These are phyloP conservation scores for Leccinum incarnatum DNA, from an alignment of 768 basidiomycete species.

Conservation along the genomic window DNA sequence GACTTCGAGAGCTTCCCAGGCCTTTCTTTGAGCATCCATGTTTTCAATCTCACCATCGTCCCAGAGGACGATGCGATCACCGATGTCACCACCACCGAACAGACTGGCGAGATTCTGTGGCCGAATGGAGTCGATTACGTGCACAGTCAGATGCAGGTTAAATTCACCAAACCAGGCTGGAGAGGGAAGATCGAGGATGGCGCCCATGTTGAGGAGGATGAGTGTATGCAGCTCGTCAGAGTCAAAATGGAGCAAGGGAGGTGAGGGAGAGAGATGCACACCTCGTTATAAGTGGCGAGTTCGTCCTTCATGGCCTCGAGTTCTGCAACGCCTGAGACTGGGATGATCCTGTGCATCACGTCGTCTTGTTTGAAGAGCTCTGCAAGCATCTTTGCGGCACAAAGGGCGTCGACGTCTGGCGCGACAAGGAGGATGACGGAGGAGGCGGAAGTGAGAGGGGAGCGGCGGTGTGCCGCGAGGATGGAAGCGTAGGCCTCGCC, in stretches of 20 bases:
- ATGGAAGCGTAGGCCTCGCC: slow-evolving; percentile 71
- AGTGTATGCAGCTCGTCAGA: slow-evolving; percentile 73
- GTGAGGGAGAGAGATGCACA: slow-evolving; percentile 29
- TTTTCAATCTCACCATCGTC: slow-evolving; percentile 81
- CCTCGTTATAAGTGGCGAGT: slow-evolving; percentile 65
- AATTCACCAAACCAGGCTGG: slow-evolving; percentile 77
- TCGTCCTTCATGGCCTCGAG: slow-evolving; percentile 65
- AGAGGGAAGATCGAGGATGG: slow-evolving; percentile 77
- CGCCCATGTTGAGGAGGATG: slow-evolving; percentile 90
- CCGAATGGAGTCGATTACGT: slow-evolving; percentile 92
- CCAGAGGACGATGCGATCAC: slow-evolving; percentile 84
- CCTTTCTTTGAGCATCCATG: slow-evolving; percentile 67
- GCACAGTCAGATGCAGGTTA: slow-evolving; percentile 60
- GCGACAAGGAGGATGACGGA: slow-evolving; percentile 85
- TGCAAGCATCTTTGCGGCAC: slow-evolving; percentile 87
- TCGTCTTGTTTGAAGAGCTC: slow-evolving; percentile 92
- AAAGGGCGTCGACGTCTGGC: slow-evolving; percentile 89
- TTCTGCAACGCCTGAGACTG: slow-evolving; percentile 82
- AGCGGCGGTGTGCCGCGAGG: slow-evolving; percentile 66
- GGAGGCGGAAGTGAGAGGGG: slow-evolving; percentile 74
- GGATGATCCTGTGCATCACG: slow-evolving; percentile 85
- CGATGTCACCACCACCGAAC: slow-evolving; percentile 67
- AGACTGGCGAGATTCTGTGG: slow-evolving; percentile 87
- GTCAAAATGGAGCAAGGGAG: background rate
- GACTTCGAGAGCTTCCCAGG: slow-evolving; percentile 85